A percentile compares a stretch with the other conserved stretches of the same genome.
phyloP scores from a whole-genome alignment of 495 filamentous ascomycete species.

The Echria macrotheca region DNA sequence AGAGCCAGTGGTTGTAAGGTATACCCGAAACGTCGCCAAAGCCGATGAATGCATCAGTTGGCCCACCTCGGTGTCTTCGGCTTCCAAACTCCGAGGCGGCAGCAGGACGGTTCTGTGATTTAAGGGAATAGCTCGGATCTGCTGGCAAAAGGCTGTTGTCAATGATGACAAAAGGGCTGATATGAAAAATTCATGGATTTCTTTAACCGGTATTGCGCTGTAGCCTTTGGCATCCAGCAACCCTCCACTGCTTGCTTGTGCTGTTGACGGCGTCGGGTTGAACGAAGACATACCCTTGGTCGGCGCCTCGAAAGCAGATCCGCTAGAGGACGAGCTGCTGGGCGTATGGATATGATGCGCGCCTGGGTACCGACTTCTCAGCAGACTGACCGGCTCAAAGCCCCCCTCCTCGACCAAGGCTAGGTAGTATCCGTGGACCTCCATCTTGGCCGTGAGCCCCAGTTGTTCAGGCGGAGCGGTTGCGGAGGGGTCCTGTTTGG shows the following conservation, averaged over 20 bases:
- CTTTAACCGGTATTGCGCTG: slow-evolving; percentile 22
- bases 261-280: slow-evolving; percentile 8
- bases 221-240: slow-evolving; percentile 15
- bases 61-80: slow-evolving; percentile 19
- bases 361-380: slow-evolving; percentile 33
- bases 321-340: slow-evolving; percentile 43
- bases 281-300: slow-evolving; percentile 22
- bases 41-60: slow-evolving; percentile 23
- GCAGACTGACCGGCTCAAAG: slow-evolving; percentile 41
- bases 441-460: slow-evolving; percentile 29
- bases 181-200: slow-evolving; percentile 42
- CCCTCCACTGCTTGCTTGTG: slow-evolving; percentile 18
- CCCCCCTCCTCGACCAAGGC: slow-evolving; percentile 37
- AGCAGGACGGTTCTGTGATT: slow-evolving; percentile 40
- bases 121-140: slow-evolving; percentile 36
- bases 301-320: slow-evolving; percentile 37
- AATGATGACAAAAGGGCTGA: slow-evolving; percentile 38
- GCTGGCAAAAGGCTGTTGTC: slow-evolving; percentile 38
- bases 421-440: slow-evolving; percentile 36
- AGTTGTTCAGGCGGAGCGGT: slow-evolving; percentile 21
- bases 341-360: slow-evolving; percentile 40
- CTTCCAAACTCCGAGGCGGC: slow-evolving; percentile 18
- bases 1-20: slow-evolving; percentile 44
- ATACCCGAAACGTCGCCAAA: slow-evolving; percentile 42
- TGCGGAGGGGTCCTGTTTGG: slow-evolving; percentile 25